phyloP scores from a whole-genome alignment of 257 asterid genomes.

The Plantago major region DNA sequence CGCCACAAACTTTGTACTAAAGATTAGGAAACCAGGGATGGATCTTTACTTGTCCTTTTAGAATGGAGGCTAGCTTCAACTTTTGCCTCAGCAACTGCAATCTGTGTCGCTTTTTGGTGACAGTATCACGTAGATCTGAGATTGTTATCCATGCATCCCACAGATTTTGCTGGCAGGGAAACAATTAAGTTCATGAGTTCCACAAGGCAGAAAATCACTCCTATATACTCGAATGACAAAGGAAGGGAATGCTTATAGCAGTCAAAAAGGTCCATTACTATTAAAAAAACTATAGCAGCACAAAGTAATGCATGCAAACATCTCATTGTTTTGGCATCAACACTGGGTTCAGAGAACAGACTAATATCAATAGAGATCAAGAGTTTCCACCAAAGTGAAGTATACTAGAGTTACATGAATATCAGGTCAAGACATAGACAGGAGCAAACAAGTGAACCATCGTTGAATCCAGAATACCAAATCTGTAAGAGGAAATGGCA shows the following conservation, averaged over 20 bases:
- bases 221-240: too few species aligned
- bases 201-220: slow-evolving; percentile 3
- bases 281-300: slow-evolving; percentile 4
- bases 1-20: neutral
- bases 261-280: neutral
- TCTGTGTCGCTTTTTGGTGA: slow-evolving; percentile 87
- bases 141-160: slow-evolving; percentile 97
- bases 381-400: too few species aligned
- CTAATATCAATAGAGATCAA: too few species aligned
- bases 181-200: slow-evolving; percentile 12
- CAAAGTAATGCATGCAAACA: slow-evolving; percentile 1
- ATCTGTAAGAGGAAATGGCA: too few species aligned
- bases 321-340: too few species aligned
- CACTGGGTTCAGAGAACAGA: too few species aligned
- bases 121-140: slow-evolving; percentile 81
- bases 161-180: slow-evolving; percentile 50
- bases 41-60: slow-evolving; percentile 74
- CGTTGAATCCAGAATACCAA: too few species aligned
- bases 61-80: slow-evolving; percentile 86
- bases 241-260: neutral
- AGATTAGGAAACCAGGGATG: slow-evolving; percentile 18
- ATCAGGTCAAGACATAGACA: too few species aligned
- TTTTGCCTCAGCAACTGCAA: slow-evolving; percentile 88
- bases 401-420: too few species aligned
- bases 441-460: too few species aligned